phyloP scores from a whole-genome alignment of 345 rosid genomes.

The Excoecaria agallocha region DNA sequence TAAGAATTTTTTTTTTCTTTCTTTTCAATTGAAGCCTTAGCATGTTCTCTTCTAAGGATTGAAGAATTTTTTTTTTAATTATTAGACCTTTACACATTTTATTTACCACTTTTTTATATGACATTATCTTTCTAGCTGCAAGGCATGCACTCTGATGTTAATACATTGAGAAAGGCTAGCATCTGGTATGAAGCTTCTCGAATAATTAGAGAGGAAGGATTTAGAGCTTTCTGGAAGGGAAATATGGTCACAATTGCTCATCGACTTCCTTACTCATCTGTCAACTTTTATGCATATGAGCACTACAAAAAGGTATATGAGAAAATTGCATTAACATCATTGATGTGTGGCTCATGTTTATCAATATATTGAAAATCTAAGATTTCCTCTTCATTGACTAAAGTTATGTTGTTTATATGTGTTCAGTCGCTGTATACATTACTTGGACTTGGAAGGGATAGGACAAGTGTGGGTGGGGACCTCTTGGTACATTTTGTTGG shows the following conservation, averaged over 20 bases:
- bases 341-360: not conserved
- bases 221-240: slow-evolving; percentile 94
- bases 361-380: not conserved
- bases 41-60: not conserved
- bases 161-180: slow-evolving; percentile 61
- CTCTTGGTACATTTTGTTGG: slow-evolving; percentile 62
- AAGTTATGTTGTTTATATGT: slow-evolving; percentile 12
- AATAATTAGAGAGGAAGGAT: slow-evolving; percentile 76
- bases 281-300: slow-evolving; percentile 86
- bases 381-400: not conserved
- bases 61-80: not conserved
- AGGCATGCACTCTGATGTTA: slow-evolving; percentile 84
- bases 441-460: slow-evolving; percentile 35
- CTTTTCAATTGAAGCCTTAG: not conserved
- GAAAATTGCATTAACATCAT: not conserved
- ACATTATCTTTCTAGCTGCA: slow-evolving; percentile 51
- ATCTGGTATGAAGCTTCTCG: slow-evolving; percentile 87
- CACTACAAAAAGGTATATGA: slow-evolving; percentile 65
- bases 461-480: slow-evolving; percentile 35
- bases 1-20: not conserved
- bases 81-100: not conserved
- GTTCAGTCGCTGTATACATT: slow-evolving; percentile 55
- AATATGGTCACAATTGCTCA: slow-evolving; percentile 93
- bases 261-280: slow-evolving; percentile 87
- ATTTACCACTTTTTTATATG: not conserved